Evolutionary conservation across 139 green algal species (phyloP), one percentile per base, ranked within the genome.

Genomic region (Chlamydomonas incerta): DNA sequence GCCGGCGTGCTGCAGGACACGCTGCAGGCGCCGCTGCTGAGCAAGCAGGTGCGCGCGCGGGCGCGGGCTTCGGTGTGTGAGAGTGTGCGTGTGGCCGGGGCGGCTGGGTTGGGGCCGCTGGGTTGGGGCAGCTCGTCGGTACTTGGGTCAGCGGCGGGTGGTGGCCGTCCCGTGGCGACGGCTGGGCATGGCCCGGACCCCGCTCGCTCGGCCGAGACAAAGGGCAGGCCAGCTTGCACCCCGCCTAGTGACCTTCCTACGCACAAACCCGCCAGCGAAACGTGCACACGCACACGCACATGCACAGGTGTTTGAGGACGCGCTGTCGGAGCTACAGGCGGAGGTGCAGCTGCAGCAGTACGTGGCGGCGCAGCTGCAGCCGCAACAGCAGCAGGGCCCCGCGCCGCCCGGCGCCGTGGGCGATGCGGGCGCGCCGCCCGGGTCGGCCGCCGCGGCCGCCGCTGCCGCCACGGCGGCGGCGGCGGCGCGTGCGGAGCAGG

Each of bases 341-440:
- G 76, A 83, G 41, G 62, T 62, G 62, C 60, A 83, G 76, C 37
- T 83, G 62, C 34, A 50, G 76, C 62, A 71, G 58, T 34, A 62
- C 17, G 24, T 33, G 77, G 24, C 33, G 65, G 33, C 60, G 50
- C 65, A 31, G 29, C 21, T 14, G 10, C 18, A 46, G 3, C 50
- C 72, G 14, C 50, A 29, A 11, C 2, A 28, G 35, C 68, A 33
- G 35, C 35, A 52, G 2, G 1, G 14, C 66, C 6, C 28, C 66
- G 31, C 18, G 5, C 31, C 28, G 66, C n/a, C 28, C 20, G 4
- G 31, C n/a, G 20, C 41, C 5, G 6, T 50, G 6, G n/a, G n/a
- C 41, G 8, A 50, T 50, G 41, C 41, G 41, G 66, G 31, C 15
- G 21, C 35, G 69, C 69, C 35, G 34, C 35, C 34, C 35, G 34